Base-by-base conservation (phyloP, 257 asterid species). In the Ilex asprella region DNA sequence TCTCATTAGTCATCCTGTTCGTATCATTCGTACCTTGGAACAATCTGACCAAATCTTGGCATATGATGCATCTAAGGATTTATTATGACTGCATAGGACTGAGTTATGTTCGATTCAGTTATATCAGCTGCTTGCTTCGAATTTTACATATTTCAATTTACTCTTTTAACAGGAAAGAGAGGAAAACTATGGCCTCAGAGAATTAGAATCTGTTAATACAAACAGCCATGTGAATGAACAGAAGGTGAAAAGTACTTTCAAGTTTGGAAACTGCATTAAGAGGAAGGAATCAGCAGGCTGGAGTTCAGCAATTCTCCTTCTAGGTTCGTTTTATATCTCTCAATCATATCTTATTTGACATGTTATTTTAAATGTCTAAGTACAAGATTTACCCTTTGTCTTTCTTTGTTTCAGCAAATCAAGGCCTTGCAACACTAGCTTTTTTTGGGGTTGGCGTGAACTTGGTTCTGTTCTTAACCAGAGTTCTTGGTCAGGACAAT, bases 401-500 rank as follows among this genome's bases (percentile, higher is more conserved):
- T 31, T 39, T 12, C 2, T 8, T 46, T 30, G 21, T 12, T 30
- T 72, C 81, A 88, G 95, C 72, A 47, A 89, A 86, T 76, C 95
- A 89, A 82, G 94, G 87, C 15, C 88, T 89, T 7, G 94, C 90
- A 35, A 86, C 95, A 7, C 79, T 89, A 49, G 87, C 94, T 27
- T 89, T 89, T 78, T 86, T 86, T 31, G 97, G 91, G 2, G 94
- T 89, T 41, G 91, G 89, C 1, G 97, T 89, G 69, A 89, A 89
- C 76, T 71, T 89, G 65, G 95, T 89, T 43, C 47, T 89, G 74
- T 89, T 89, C 78, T 66, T 86, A 31, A 84, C 87, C 9, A 76
- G 93, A 67, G 97, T 89, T 53, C 71, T 89, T 12, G 85, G 83
- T 60, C 91, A 86, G 61, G 79, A 75, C 46, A 89, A 84, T 60